Conservation (phyloP, 371 early-diverging fungal species). For the Apophysomyces sp. region DNA sequence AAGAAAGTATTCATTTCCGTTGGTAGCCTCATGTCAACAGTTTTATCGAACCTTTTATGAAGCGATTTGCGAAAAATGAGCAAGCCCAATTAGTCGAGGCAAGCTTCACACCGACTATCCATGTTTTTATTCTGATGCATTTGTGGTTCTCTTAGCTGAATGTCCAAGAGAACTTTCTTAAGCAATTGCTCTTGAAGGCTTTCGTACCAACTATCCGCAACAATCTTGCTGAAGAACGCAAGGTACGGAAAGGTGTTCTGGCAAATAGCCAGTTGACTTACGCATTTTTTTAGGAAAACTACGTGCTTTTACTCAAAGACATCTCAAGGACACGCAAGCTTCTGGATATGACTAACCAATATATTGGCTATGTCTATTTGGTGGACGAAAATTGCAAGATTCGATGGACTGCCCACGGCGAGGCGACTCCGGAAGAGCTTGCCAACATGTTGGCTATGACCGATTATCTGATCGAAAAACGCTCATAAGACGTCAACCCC, state of each 20-base stretch:
- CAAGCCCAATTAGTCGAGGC: conserved; percentile 47
- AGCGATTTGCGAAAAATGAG: conserved; percentile 32
- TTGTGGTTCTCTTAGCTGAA: conserved; percentile 37
- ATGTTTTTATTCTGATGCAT: neutral
- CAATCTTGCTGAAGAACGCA: conserved; percentile 54
- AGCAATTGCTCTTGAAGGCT: conserved; percentile 61
- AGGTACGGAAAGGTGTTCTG: conserved; percentile 29
- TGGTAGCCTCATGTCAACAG: conserved; percentile 54
- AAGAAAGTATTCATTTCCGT: neutral
- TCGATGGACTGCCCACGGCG: conserved; percentile 89
- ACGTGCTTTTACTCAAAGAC: conserved; percentile 61
- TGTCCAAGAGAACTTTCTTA: conserved; percentile 66
- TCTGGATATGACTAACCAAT: conserved; percentile 71
- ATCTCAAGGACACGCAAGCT: conserved; percentile 54
- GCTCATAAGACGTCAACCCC: neutral
- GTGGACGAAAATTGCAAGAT: conserved; percentile 73
- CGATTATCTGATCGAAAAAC: conserved; percentile 36
- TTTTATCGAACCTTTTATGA: conserved; percentile 54
- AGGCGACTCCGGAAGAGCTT: conserved; percentile 66
- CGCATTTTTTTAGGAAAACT: conserved; percentile 42
- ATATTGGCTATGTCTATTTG: conserved; percentile 80
- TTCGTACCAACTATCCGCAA: conserved; percentile 64
- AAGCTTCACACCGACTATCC: conserved; percentile 9
- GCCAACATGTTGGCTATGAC: conserved; percentile 56
- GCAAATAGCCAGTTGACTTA: neutral